A percentile compares a stretch with the other conserved stretches of the same genome.
These are phyloP conservation scores for Penicillium sp. DNA, from an alignment of 2,329 filamentous ascomycete species.

Conservation along the genomic window DNA sequence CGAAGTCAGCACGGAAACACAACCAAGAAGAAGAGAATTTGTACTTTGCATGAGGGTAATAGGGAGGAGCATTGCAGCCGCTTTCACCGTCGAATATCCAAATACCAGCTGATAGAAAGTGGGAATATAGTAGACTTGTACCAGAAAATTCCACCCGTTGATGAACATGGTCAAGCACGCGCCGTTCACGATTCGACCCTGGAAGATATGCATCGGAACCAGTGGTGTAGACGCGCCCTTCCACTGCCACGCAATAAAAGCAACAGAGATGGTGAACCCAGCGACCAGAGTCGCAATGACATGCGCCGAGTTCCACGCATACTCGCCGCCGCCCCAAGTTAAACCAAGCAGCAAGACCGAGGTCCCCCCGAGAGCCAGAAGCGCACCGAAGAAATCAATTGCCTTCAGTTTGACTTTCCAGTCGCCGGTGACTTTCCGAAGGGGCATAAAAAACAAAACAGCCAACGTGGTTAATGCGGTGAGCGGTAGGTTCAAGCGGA, in stretches of 20 bases:
- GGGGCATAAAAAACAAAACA: slow-evolving; percentile 58
- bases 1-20: slow-evolving; percentile 37
- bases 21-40: background rate
- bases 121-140: slow-evolving; percentile 63
- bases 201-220: slow-evolving; percentile 53
- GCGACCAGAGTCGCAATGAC: slow-evolving; percentile 57
- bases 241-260: slow-evolving; percentile 38
- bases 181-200: slow-evolving; percentile 54
- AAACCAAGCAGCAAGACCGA: slow-evolving; percentile 52
- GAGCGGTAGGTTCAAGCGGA: slow-evolving; percentile 56
- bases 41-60: slow-evolving; percentile 50
- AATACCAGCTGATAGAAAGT: slow-evolving; percentile 61
- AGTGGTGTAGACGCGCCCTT: slow-evolving; percentile 31
- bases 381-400: slow-evolving; percentile 53
- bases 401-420: slow-evolving; percentile 54
- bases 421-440: slow-evolving; percentile 55
- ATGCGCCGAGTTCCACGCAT: slow-evolving; percentile 56
- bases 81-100: slow-evolving; percentile 44
- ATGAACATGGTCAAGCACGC: slow-evolving; percentile 59
- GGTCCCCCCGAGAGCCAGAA: slow-evolving; percentile 48
- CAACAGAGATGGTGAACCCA: slow-evolving; percentile 39
- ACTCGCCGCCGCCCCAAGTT: slow-evolving; percentile 62
- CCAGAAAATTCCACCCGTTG: slow-evolving; percentile 60
- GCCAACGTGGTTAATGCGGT: slow-evolving; percentile 49
- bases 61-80: slow-evolving; percentile 54